These are phyloP conservation scores for Lathyrus tuberosus DNA, from an alignment of 306 rosid genomes.

Conservation along the genomic window DNA sequence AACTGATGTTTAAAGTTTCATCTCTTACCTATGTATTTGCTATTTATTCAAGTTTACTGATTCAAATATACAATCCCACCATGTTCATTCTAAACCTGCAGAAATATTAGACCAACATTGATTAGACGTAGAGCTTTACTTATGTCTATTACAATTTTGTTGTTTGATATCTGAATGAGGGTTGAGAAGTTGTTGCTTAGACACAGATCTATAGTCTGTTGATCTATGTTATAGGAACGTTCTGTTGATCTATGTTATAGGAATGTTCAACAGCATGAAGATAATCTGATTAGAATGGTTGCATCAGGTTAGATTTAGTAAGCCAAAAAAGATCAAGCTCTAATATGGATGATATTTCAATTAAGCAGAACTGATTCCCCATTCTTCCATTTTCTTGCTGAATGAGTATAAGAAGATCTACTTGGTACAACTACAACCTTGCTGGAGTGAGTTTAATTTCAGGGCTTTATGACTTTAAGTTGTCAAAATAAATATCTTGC, in stretches of 20 bases:
- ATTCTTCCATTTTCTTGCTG: conserved; percentile 12
- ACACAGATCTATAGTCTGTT: conserved; percentile 13
- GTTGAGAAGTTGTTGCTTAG: not conserved
- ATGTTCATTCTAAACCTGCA: conserved; percentile 7
- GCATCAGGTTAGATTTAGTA: not conserved
- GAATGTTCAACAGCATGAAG: not conserved
- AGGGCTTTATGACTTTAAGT: not conserved
- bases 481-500: not conserved
- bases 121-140: not conserved
- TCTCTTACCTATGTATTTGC: not conserved
- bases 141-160: conserved; percentile 4
- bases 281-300: not conserved
- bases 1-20: conserved; percentile 21
- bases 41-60: conserved; percentile 8
- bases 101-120: not conserved
- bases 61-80: conserved; percentile 20
- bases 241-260: not conserved
- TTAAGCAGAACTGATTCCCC: conserved; percentile 10
- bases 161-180: conserved; percentile 20
- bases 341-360: not conserved
- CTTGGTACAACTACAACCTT: not conserved
- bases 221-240: not conserved
- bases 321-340: not conserved
- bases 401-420: conserved; percentile 22
- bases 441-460: conserved; percentile 5